Conservation (phyloP, 2,329 filamentous ascomycete species). For the Pseudogymnoascus sp. region DNA sequence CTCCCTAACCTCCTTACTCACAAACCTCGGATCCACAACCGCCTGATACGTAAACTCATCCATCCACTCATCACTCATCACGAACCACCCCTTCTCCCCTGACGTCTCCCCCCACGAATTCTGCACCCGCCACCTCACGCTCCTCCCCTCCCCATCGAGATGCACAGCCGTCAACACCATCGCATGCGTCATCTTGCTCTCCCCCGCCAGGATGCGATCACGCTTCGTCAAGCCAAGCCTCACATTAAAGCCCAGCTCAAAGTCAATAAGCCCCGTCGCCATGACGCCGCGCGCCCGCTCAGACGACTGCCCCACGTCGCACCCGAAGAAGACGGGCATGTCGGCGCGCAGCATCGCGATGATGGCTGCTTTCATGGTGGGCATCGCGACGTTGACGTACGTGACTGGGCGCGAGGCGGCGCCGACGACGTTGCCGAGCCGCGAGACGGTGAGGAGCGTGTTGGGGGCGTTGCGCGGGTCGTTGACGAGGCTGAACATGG, state of each 20-base stretch:
- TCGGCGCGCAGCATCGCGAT: slow-evolving; percentile 71
- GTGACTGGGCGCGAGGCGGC: slow-evolving; percentile 56
- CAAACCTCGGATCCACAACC: slow-evolving; percentile 66
- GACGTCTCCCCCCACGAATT: slow-evolving; percentile 69
- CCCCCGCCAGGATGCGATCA: slow-evolving; percentile 62
- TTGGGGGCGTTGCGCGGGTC: slow-evolving; percentile 73
- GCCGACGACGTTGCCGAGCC: slow-evolving; percentile 74
- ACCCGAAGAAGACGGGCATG: slow-evolving; percentile 79
- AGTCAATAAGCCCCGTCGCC: slow-evolving; percentile 70
- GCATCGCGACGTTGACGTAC: slow-evolving; percentile 76
- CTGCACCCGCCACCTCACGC: slow-evolving; percentile 76
- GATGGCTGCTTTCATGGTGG: slow-evolving; percentile 61
- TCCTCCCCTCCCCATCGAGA: slow-evolving; percentile 54
- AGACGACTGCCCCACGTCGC: slow-evolving; percentile 77
- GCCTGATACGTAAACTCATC: slow-evolving; percentile 79
- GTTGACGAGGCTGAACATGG: slow-evolving; percentile 74
- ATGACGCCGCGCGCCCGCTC: slow-evolving; percentile 63
- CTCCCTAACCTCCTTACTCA: slow-evolving; percentile 57
- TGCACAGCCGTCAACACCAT: slow-evolving; percentile 89
- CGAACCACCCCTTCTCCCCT: slow-evolving; percentile 76
- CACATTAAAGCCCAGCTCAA: slow-evolving; percentile 76
- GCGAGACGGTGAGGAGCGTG: slow-evolving; percentile 64
- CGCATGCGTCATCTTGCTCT: slow-evolving; percentile 81
- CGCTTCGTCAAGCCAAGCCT: slow-evolving; percentile 67
- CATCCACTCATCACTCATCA: slow-evolving; percentile 79